A percentile compares a stretch with the other conserved stretches of the same genome.
phyloP scores from a whole-genome alignment of 305 asterid genomes.

The Coffea humblotiana region DNA sequence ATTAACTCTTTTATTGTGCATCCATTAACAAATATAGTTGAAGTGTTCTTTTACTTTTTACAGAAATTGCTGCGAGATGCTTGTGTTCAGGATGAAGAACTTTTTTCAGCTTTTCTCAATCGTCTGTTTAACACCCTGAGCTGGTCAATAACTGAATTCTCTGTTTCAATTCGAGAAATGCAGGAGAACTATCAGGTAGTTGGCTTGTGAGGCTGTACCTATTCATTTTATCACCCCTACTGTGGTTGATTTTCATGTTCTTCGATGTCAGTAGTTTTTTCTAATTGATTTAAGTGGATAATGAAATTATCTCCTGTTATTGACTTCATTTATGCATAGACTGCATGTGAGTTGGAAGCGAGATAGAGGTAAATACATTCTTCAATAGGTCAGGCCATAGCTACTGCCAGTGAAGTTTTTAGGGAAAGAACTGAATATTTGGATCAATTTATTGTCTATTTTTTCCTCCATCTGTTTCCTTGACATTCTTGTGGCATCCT shows the following conservation, averaged over 20 bases:
- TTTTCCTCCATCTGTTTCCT: not conserved
- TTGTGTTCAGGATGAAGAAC: constrained; percentile 62
- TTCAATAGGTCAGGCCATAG: not conserved
- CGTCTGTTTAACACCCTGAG: constrained; percentile 86
- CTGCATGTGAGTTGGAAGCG: too few relatives aligned
- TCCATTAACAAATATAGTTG: not conserved
- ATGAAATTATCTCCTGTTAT: not conserved
- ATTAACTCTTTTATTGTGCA: not conserved
- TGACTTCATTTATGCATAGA: not conserved
- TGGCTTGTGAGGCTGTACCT: not conserved
- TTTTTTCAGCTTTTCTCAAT: constrained; percentile 87
- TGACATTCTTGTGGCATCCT: constrained; percentile 14
- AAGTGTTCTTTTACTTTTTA: constrained; percentile 14
- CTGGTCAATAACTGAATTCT: constrained; percentile 98
- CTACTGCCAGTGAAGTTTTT: not conserved
- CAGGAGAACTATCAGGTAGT: constrained; percentile 90
- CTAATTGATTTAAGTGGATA: not conserved
- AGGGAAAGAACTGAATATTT: not conserved
- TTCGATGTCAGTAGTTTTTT: not conserved
- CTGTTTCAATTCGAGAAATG: constrained; percentile 90
- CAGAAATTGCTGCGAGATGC: constrained; percentile 86
- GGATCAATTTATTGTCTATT: not conserved
- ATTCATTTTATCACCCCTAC: not conserved
- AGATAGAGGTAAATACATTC: not conserved
- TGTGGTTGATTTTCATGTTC: not conserved